These are phyloP conservation scores for Paramecium pentaurelia DNA, from an alignment of 73 alveolate genomes.

Conservation along the genomic window DNA sequence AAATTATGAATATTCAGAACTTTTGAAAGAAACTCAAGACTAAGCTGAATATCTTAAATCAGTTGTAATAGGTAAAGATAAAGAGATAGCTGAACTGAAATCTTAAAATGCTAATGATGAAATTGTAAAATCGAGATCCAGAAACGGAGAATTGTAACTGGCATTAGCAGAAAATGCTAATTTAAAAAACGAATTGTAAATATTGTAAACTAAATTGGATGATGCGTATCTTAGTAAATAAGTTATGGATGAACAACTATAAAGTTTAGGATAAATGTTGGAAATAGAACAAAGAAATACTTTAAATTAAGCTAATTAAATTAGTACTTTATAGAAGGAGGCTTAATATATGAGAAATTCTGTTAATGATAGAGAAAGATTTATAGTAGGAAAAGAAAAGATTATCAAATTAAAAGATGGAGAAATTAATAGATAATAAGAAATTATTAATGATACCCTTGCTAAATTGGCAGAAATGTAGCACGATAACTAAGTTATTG, in stretches of 20 bases:
- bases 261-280: conserved; percentile 7
- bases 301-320: not conserved
- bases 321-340: conserved; percentile 16
- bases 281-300: conserved; percentile 34
- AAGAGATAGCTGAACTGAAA: not conserved
- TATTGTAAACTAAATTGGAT: not conserved
- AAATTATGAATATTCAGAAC: not conserved
- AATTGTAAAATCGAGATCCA: not conserved
- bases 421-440: not conserved
- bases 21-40: not conserved
- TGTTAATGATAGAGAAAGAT: conserved; percentile 17
- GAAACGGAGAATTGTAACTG: not conserved
- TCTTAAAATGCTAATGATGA: not conserved
- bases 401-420: conserved; percentile 19
- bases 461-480: conserved; percentile 13
- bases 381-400: conserved; percentile 11
- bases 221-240: conserved; percentile 3
- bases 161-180: conserved; percentile 28
- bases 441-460: not conserved
- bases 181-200: conserved; percentile 2
- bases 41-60: conserved; percentile 18
- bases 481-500: conserved; percentile 7
- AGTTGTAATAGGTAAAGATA: conserved; percentile 14
- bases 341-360: conserved; percentile 39
- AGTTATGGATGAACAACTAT: conserved; percentile 6